Percentiles rank a stretch among this genome's conserved stretches.
These are phyloP conservation scores for Neurospora tetrasperma DNA, from an alignment of 495 filamentous ascomycete species.

Conservation along the genomic window DNA sequence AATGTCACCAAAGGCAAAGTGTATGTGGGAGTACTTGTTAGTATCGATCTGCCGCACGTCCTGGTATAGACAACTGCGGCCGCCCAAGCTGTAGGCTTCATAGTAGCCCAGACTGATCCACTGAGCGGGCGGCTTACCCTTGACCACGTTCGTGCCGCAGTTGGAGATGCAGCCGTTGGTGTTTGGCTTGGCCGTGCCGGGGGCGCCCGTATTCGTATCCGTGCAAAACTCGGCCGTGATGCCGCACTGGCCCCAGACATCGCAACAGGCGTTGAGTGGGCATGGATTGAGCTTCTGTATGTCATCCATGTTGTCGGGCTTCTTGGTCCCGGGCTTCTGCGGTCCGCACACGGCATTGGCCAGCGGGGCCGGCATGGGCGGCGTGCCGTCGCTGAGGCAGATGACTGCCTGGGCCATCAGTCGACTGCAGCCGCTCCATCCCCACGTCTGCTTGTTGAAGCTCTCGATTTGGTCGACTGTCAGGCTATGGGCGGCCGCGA, in stretches of 20 bases:
- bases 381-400: slow-evolving; percentile 37
- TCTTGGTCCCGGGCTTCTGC: slow-evolving; percentile 25
- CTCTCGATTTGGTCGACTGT: slow-evolving; percentile 24
- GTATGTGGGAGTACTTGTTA: slow-evolving; percentile 21
- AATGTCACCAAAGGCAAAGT: slow-evolving; percentile 22
- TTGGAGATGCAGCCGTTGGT: slow-evolving; percentile 39
- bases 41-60: slow-evolving; percentile 3
- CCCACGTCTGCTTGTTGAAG: slow-evolving; percentile 40
- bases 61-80: slow-evolving; percentile 16
- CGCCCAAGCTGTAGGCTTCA: slow-evolving; percentile 16
- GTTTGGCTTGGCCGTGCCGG: slow-evolving; percentile 24
- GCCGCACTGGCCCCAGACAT: slow-evolving; percentile 40
- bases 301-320: slow-evolving; percentile 7
- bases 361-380: slow-evolving; percentile 34
- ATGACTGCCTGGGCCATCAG: slow-evolving; percentile 25
- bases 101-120: slow-evolving; percentile 19
- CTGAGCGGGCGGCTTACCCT: not conserved
- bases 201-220: slow-evolving; percentile 23
- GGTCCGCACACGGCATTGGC: slow-evolving; percentile 37
- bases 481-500: slow-evolving; percentile 21
- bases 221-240: slow-evolving; percentile 38
- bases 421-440: slow-evolving; percentile 35
- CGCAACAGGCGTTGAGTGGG: slow-evolving; percentile 27
- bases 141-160: slow-evolving; percentile 34
- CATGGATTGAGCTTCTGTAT: slow-evolving; percentile 25